Percentiles rank a stretch among this genome's conserved stretches.
These are phyloP conservation scores for Colletotrichum chrysophilum DNA, from an alignment of 2,329 filamentous ascomycete genomes.

Conservation along the genomic window DNA sequence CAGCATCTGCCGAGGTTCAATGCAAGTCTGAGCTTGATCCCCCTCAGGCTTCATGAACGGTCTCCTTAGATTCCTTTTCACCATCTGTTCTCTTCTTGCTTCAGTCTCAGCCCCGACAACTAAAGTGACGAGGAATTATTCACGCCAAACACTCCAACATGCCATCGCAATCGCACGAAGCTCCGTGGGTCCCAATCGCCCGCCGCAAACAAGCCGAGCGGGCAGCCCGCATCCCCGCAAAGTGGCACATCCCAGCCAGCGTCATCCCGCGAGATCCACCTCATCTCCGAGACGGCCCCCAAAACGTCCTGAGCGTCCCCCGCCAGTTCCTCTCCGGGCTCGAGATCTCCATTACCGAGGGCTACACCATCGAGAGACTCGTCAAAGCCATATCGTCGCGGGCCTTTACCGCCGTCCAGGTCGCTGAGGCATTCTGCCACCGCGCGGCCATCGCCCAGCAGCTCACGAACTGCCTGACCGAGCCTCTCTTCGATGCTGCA, in stretches of 20 bases:
- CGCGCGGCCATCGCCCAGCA: conserved; percentile 56
- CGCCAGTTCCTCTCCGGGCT: background rate
- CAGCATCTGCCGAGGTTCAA: background rate
- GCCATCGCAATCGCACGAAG: background rate
- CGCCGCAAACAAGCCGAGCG: conserved; percentile 8
- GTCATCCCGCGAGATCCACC: conserved; percentile 1
- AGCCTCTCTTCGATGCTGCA: conserved; percentile 56
- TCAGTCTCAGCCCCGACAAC: background rate
- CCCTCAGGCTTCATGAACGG: background rate
- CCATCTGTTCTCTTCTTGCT: too few species aligned
- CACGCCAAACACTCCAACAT: background rate
- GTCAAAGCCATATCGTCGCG: background rate
- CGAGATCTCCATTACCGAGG: conserved; percentile 8
- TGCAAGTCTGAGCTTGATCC: background rate
- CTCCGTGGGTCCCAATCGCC: conserved; percentile 2
- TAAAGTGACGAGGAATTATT: background rate
- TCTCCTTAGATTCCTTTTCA: background rate
- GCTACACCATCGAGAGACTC: background rate
- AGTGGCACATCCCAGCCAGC: background rate
- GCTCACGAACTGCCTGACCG: conserved; percentile 56
- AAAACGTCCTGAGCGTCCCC: background rate
- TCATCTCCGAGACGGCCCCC: background rate
- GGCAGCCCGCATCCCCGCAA: background rate
- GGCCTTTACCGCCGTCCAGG: background rate
- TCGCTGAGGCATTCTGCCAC: conserved; percentile 8